Evolutionary conservation across 1,139 yeast species (phyloP), one percentile per base, ranked within the genome.

Genomic region (Suhomyces bribrorum): DNA sequence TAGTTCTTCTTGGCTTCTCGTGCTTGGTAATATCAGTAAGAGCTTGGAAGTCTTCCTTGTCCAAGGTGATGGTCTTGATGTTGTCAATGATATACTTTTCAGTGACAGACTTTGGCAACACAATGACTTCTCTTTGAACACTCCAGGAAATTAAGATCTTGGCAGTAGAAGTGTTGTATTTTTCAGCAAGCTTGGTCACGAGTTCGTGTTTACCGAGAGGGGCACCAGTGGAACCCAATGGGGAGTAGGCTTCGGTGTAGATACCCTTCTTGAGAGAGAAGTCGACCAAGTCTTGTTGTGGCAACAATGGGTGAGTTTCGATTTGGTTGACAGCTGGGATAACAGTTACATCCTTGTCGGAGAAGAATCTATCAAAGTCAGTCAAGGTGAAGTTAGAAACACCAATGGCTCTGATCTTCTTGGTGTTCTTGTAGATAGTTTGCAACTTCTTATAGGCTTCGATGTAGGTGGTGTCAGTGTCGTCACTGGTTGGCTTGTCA

Each of bases 391-490:
- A 83, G 69, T 87, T 87, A 37, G 90, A 84, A 31, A 87, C 87
- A 55, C 96, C 96, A 53, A 87, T 74, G 28, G 92, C 77, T 59
- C 72, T 80, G 34, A 72, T 64, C 62, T 83, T 80, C 31, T 81
- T 83, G 35, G 81, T 64, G 31, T 59, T 59, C 49, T 78, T 70
- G 48, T 64, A 65, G 41, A 86, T 64, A 46, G 76, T 69, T 65
- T 87, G 92, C 66, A 86, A 69, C 40, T 66, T 64, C 58, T 77
- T 78, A 79, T 86, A 88, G 36, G 95, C 81, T 56, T 85, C 79
- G 45, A 80, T 61, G 50, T 72, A 77, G 53, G 72, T 66, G 78
- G 84, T 81, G 37, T 69, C 74, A 1, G 40, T 20, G 34, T 32
- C 26, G 44, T 67, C 68, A 41, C 64, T 61, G 26, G 55, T 46